Percentiles rank a stretch among this genome's conserved stretches.
phyloP scores from a whole-genome alignment of 768 basidiomycete species.

The Cystofilobasidium bisporidii region DNA sequence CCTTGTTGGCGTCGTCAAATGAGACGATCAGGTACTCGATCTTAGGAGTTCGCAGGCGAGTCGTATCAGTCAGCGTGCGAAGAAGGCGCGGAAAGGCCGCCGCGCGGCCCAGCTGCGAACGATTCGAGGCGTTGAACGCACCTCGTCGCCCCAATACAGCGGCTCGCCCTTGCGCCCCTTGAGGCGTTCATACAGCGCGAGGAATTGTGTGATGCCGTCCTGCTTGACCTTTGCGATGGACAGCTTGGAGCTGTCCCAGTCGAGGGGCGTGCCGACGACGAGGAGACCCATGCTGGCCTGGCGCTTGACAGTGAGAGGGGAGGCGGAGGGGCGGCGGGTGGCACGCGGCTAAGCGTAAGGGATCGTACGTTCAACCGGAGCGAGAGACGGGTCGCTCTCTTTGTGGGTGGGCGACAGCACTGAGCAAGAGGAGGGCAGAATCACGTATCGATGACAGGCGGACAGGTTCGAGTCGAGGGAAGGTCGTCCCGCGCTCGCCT shows the following conservation, averaged over 20 bases:
- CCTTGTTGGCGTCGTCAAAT: slow-evolving; percentile 66
- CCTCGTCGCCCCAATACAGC: slow-evolving; percentile 97
- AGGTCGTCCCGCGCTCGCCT: no score
- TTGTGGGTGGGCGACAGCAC: no score
- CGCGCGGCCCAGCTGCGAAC: background rate
- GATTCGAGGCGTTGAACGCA: slow-evolving; percentile 40
- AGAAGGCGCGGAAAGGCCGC: background rate
- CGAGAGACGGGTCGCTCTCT: no score
- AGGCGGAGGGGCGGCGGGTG: no score
- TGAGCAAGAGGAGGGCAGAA: no score
- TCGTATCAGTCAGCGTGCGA: background rate
- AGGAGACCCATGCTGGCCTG: slow-evolving; percentile 67
- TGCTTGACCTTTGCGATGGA: slow-evolving; percentile 78
- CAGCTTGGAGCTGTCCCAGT: slow-evolving; percentile 80
- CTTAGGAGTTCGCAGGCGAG: slow-evolving; percentile 43
- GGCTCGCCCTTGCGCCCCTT: slow-evolving; percentile 87
- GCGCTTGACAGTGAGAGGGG: background rate
- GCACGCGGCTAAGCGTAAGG: no score
- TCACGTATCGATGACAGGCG: no score
- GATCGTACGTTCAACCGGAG: no score
- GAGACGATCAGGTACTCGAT: slow-evolving; percentile 92
- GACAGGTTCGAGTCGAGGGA: no score
- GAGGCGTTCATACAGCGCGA: slow-evolving; percentile 82
- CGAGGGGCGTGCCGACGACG: slow-evolving; percentile 80
- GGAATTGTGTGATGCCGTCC: slow-evolving; percentile 91